Evolutionary conservation across 1,284 basidiomycete genomes (phyloP), one percentile per base, ranked within the genome.

Genomic region (Amylostereum areolatum): DNA sequence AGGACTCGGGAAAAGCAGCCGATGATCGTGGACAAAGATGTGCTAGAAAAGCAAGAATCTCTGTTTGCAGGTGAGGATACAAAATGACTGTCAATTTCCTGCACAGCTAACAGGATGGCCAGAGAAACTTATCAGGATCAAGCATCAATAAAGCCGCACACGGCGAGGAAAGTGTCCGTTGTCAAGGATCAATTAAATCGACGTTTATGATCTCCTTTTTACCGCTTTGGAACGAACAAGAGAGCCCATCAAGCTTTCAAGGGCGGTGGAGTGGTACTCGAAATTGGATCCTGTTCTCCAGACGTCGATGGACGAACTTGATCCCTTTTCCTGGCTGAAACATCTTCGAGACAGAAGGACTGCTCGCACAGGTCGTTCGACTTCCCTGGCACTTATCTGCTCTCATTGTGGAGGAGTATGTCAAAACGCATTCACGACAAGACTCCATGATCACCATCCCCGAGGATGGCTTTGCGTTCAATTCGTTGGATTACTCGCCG

Each of bases 261-360:
- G 72, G 40, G 71, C 81, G 25, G 71, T 71, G 37, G 76, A 74
- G 34, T 89, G 86, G 86, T 78, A 80, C 54, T 62, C 67, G 30
- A 62, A 66, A 30, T 76, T 80, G 51, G 73, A 76, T 30, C 57
- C 63, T 4, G 58, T 68, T 18, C 62, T 76, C 9, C 77, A 70
- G 51, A 60, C 67, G 9, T 70, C 75, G 32, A 60, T 89, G 25
- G 80, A 81, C 50, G 74, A 73, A 47, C 71, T 74, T 2, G 85
- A 89, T 58, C 83, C 85, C 10, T 69, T 83, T 47, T 80, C 80
- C 4, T 89, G 84, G 86, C 62, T 86, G 29, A 83, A 80, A 57
- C 81, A 87, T 59, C 67, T 77, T 11, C 57, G 78, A 48, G 76
- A 80, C 43, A 77, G 71, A 52, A 66, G 65, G 28, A 61, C 64